Evolutionary conservation across 192 early-diverging fungal species (phyloP), one percentile per base, ranked within the genome.

Genomic region (Spizellomyces punctatus): DNA sequence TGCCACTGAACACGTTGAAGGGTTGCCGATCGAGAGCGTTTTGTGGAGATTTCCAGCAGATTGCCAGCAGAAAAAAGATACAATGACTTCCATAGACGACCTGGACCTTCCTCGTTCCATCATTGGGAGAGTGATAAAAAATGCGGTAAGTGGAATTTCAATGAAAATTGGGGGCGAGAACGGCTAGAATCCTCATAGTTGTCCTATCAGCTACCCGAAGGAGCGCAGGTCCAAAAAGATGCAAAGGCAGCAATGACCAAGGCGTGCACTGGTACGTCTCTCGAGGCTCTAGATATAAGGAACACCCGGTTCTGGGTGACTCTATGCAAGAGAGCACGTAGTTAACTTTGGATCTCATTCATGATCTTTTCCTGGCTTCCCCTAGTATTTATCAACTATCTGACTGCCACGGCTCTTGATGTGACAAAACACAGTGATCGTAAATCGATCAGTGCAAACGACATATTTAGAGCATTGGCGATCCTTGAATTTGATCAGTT

Each of bases 321-420:
- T 36, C 27, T 36, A 36, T 3, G 27, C 27, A 36, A 36, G 27
- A 36, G 27, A 36, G 27, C 27, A 36, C 27, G 27, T 36, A 0
- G 27, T 36, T 36, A 36, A 36, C 27, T 36, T 36, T 36, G 3
- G 27, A 36, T 36, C 27, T 36, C 27, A 61, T 41, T 41, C 59
- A 27, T 61, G 16, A 5, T 19, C 17, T 41, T 16, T 10, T 5
- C 5, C 42, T n/a, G 17, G 27, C 17, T 43, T 46, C 57, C 17
- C 44, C 12, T 69, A 72, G 79, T 81, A 16, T 81, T 81, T 54
- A 78, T 81, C 43, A 81, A 75, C 64, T 81, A 81, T 48, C 60
- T 81, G 6, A 78, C 79, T 6, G 76, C 79, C 10, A 72, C 74
- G 54, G 71, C 75, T n/a, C 49, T 61, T 27, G 75, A 78, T 45